These are phyloP conservation scores for Phoma herbarum DNA, from an alignment of 2,329 filamentous ascomycete genomes.

Conservation along the genomic window DNA sequence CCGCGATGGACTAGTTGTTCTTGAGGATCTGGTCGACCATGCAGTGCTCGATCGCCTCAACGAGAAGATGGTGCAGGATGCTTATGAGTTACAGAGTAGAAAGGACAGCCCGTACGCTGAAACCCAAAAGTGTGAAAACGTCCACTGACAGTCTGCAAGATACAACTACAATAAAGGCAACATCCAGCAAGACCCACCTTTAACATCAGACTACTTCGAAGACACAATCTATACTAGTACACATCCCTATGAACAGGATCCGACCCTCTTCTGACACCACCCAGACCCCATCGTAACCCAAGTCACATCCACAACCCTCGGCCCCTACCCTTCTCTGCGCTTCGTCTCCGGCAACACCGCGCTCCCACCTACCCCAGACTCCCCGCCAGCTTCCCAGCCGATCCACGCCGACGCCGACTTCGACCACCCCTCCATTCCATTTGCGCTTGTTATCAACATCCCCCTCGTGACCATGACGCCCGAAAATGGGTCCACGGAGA, in stretches of 20 bases:
- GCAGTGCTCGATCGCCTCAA: background rate
- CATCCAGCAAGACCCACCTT: slow-evolving; percentile 68
- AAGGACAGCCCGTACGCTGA: slow-evolving; percentile 57
- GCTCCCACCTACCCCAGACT: background rate
- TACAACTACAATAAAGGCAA: slow-evolving; percentile 72
- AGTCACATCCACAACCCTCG: background rate
- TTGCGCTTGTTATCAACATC: background rate
- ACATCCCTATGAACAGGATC: background rate
- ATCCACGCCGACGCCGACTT: background rate
- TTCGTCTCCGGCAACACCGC: background rate
- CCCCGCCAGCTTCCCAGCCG: background rate
- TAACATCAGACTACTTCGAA: slow-evolving; percentile 53
- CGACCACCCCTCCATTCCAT: background rate
- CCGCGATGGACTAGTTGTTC: background rate
- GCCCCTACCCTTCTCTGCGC: background rate
- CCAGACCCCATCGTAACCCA: background rate
- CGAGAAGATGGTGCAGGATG: slow-evolving; percentile 56
- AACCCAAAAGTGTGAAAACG: background rate
- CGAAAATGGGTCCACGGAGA: background rate
- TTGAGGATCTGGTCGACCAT: background rate
- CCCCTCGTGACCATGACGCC: background rate
- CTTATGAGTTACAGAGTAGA: slow-evolving; percentile 58
- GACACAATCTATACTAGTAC: slow-evolving; percentile 63
- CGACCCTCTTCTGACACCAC: background rate
- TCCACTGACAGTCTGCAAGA: background rate